Percentiles rank a stretch among this genome's conserved stretches.
Conservation (phyloP, 2,329 filamentous ascomycete species). For the Penicillium palitans region DNA sequence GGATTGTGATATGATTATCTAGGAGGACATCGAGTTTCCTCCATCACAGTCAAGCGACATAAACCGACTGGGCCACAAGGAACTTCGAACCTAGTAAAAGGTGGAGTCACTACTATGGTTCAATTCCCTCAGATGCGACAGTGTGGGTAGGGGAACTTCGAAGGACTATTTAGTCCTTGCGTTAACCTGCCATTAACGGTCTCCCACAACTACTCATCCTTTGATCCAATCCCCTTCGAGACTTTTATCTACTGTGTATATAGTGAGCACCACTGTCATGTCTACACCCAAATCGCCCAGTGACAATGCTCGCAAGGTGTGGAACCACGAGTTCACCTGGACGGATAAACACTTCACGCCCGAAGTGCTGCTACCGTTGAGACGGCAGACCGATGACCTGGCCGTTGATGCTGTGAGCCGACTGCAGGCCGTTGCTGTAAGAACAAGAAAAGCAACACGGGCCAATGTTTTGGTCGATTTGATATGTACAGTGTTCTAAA, state of each 20-base stretch:
- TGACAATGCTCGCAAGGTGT: background rate
- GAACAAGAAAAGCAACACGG: background rate
- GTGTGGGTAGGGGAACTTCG: background rate
- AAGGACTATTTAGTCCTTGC: background rate
- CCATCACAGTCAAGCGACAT: background rate
- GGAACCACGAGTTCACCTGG: background rate
- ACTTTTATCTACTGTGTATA: background rate
- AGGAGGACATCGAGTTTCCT: background rate
- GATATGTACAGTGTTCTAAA: conserved; percentile 60
- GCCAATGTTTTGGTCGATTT: background rate
- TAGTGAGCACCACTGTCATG: background rate
- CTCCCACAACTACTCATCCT: background rate
- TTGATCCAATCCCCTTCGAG: background rate
- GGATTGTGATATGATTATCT: background rate
- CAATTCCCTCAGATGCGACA: background rate
- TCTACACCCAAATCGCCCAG: background rate
- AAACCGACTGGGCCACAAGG: background rate
- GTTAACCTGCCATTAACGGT: background rate
- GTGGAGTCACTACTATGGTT: background rate
- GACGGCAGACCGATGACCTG: background rate
- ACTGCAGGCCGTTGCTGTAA: background rate
- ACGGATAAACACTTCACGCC: background rate
- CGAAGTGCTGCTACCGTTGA: background rate
- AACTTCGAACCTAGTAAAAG: background rate
- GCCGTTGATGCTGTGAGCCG: background rate